phyloP scores from a whole-genome alignment of 805 yeast genomes.

The Suhomyces prunicola region DNA sequence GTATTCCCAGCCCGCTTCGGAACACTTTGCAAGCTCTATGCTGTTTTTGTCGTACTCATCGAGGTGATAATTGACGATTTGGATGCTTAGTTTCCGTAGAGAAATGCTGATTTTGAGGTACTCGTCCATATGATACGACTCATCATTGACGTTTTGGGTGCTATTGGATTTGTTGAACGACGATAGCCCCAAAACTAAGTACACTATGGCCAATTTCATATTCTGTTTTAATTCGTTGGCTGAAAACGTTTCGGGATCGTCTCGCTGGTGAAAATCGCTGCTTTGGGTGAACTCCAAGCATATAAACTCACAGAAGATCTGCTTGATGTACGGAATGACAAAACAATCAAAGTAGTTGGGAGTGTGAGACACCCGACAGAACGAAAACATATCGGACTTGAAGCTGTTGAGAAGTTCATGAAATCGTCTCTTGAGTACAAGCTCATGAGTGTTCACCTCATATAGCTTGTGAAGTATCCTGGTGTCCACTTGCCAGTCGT shows the following conservation, averaged over 20 bases:
- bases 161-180: conserved; percentile 14
- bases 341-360: conserved; percentile 27
- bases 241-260: neutral
- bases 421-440: conserved; percentile 20
- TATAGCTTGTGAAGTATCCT: conserved; percentile 17
- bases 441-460: conserved; percentile 8
- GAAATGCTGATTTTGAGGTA: conserved; percentile 29
- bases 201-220: conserved; percentile 23
- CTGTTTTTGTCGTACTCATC: conserved; percentile 37
- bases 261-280: neutral
- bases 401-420: conserved; percentile 16
- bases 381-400: conserved; percentile 19
- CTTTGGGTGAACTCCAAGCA: conserved; percentile 17
- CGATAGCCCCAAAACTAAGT: conserved; percentile 23
- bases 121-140: conserved; percentile 15
- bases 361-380: conserved; percentile 21
- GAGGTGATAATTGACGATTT: conserved; percentile 36
- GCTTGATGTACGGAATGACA: conserved; percentile 29
- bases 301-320: conserved; percentile 28
- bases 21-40: conserved; percentile 8
- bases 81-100: conserved; percentile 34
- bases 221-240: conserved; percentile 8
- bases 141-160: neutral
- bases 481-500: conserved; percentile 35
- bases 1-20: conserved; percentile 23